Evolutionary conservation across 805 yeast genomes (phyloP), one percentile per base, ranked within the genome.

Genomic region (Pichia deserticola): DNA sequence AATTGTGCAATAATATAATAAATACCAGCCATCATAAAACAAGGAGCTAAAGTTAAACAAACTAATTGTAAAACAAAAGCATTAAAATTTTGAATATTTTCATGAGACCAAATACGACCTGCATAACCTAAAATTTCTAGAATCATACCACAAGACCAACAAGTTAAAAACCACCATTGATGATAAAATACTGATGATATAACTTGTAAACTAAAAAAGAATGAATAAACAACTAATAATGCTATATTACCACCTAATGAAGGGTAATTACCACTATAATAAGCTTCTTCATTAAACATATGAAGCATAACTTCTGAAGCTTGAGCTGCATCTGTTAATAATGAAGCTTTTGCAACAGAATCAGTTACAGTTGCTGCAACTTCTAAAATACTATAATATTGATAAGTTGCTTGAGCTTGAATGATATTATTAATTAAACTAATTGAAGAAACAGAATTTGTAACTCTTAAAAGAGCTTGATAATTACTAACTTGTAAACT

Each of bases 11-110:
- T 66, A 48, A 81, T 71, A 55, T 76, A 84, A 66, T 89, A 89
- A 3, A 89, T 72, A 1, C 92, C 96, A 5, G 86, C 96, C 86
- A 86, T 84, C 42, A 86, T 70, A 63, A 89, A 84, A 25, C 87
- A 88, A 0, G 96, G 96, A 0, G 88, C 92, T 44, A 89, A 65
- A 0, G 92, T 86, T 49, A 88, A 67, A 58, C 82, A 73, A 49
- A 82, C 76, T 54, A 84, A 76, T 63, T 89, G 95, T 57, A 82
- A 66, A 40, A 84, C 60, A 59, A 73, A 89, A 32, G 72, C 68
- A 45, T 73, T 63, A 39, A 66, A 54, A 36, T 66, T 59, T 13
- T 47, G 40, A 45, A 62, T 51, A 54, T 76, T 60, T 41, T 60
- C 54, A 20, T 74, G 71, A 2, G 82, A 72, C 48, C 76, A 55